A percentile compares a stretch with the other conserved stretches of the same genome.
Conservation (phyloP, 331 rosid genomes). For the Pyracantha coccinea region DNA sequence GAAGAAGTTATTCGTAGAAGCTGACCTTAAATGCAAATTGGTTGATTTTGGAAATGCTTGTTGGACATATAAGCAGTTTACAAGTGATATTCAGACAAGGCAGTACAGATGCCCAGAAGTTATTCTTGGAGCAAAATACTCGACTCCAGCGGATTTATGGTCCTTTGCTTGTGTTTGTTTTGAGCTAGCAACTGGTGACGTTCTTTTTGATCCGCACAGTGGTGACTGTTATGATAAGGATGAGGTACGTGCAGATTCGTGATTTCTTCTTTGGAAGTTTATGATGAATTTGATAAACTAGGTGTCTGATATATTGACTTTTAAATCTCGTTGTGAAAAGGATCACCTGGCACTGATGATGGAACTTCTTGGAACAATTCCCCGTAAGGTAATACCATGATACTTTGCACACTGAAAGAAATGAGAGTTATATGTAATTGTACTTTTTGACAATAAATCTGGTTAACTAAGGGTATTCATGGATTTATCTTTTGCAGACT, state of each 20-base stretch:
- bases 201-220: conserved; percentile 86
- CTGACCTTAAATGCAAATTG: conserved; percentile 67
- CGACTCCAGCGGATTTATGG: conserved; percentile 78
- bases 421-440: neutral
- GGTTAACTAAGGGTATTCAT: neutral
- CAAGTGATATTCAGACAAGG: conserved; percentile 80
- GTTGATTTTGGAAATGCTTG: conserved; percentile 91
- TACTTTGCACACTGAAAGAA: neutral
- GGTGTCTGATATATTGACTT: neutral
- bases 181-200: conserved; percentile 77
- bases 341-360: conserved; percentile 88
- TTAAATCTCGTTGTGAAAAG: conserved; percentile 37
- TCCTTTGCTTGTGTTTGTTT: conserved; percentile 84
- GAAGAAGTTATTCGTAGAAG: conserved; percentile 46
- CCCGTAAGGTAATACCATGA: conserved; percentile 46
- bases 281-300: neutral
- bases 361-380: conserved; percentile 89
- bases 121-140: conserved; percentile 78
- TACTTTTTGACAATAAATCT: neutral
- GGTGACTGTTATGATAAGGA: conserved; percentile 85
- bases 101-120: conserved; percentile 89
- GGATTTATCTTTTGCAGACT: conserved; percentile 31
- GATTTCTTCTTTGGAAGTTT: neutral
- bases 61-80: conserved; percentile 81
- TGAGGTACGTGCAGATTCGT: conserved; percentile 41